A percentile compares a stretch with the other conserved stretches of the same genome.
Evolutionary conservation across 2,329 filamentous ascomycete genomes (phyloP).

Genomic region (Mollisiaceae sp.): DNA sequence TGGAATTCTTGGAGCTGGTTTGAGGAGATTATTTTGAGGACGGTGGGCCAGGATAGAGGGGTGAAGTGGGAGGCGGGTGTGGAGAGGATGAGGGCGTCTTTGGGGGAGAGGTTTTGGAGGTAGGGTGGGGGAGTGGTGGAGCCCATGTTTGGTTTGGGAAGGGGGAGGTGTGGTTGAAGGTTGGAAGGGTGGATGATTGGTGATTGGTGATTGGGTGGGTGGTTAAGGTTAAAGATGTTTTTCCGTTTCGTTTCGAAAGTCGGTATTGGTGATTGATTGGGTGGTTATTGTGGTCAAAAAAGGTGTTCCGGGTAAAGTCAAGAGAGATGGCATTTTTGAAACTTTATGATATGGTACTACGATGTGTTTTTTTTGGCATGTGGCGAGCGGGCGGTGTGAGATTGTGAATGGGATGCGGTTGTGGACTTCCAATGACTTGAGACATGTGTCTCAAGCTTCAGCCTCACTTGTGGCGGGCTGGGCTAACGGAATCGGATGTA

Average conservation of each 20-base stretch:
- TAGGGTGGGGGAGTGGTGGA: constrained; percentile 72
- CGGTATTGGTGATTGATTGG: not conserved
- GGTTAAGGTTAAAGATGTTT: no score
- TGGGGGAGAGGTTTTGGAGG: constrained; percentile 64
- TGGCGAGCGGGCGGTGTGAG: not conserved
- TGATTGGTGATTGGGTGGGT: no score
- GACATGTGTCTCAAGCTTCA: no score
- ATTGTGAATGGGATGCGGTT: no score
- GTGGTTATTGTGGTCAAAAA: not conserved
- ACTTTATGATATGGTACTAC: not conserved
- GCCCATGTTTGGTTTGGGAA: constrained; percentile 59
- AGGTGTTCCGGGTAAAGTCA: not conserved
- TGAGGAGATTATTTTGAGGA: constrained; percentile 60
- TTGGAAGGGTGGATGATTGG: no score
- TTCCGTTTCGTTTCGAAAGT: no score
- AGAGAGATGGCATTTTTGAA: not conserved
- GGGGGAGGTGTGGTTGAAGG: constrained; percentile 49
- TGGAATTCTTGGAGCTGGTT: constrained; percentile 80
- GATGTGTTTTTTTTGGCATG: no score
- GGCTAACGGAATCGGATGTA: not conserved
- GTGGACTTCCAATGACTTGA: no score
- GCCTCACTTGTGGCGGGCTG: no score
- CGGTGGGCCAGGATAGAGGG: constrained; percentile 71
- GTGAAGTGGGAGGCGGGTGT: constrained; percentile 72
- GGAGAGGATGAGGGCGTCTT: constrained; percentile 72